Base-by-base conservation (phyloP, 2,329 filamentous ascomycete genomes). In the Claviceps digitariae region DNA sequence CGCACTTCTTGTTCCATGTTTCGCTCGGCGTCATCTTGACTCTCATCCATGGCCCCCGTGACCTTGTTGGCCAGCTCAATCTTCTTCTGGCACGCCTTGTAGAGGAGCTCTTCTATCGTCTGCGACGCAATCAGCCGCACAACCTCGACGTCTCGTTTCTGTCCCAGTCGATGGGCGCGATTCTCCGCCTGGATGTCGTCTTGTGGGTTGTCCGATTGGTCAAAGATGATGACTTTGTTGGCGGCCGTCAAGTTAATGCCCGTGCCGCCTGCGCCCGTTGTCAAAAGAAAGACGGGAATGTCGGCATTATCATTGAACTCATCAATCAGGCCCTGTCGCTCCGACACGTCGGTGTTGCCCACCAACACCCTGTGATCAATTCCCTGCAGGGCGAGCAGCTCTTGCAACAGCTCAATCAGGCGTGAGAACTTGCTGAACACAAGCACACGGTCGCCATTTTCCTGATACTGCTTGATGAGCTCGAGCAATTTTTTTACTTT, bases 141-240 rank as follows among this genome's bases (percentile, higher is more conserved):
- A 43, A 98, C 86, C 65, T 98, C 91, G 1, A 98, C 93, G 38
- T 91, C 86, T 17, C 87, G 77, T 31, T 81, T 90, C 72, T 98
- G 93, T 0, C 93, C 93, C 9, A 98, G 87, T 15, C 93, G 85
- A 69, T 98, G 93, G 0, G 93, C 93, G 20, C 93, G 84, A 67
- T 98, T 97, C 73, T 97, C 93, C 0, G 93, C 93, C 67, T 98
- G 93, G n/a, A 95, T 83, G 64, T 98, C 93, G 60, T 97, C 91
- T 65, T 98, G 93, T 0, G 93, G 93, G 61, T 98, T 98, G 72
- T 96, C 95, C n/a, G 84, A 88, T 58, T 87, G 86, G 68, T 98
- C 93, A 66, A 97, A 96, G 63, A 98, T 93, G 68, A 98, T 82
- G 60, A 98, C 91, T 70, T 96, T 97, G 73, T 97, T 97, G 4